Conservation (phyloP, 2,329 filamentous ascomycete species). For the Talaromyces sp. region DNA sequence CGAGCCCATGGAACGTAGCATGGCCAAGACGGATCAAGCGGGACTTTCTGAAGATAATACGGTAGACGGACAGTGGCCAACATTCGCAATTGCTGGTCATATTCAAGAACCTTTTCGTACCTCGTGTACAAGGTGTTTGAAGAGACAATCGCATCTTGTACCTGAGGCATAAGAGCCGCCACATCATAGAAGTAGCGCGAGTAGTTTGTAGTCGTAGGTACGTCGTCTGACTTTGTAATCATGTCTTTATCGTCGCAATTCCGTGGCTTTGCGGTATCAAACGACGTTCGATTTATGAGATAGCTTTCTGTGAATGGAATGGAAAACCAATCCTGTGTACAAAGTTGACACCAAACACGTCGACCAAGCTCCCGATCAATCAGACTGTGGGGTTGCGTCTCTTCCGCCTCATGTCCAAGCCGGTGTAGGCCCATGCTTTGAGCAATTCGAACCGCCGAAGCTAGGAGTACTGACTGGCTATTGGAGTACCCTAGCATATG, state of each 20-base stretch:
- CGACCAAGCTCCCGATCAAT: slow-evolving; percentile 7
- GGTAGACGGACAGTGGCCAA: slow-evolving; percentile 3
- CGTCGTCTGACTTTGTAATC: slow-evolving; percentile 17
- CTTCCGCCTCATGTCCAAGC: background rate
- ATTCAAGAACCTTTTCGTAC: slow-evolving; percentile 35
- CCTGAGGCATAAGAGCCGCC: slow-evolving; percentile 25
- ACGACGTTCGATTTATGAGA: slow-evolving; percentile 32
- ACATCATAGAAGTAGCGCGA: slow-evolving; percentile 7
- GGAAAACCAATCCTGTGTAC: slow-evolving; percentile 33
- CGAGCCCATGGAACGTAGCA: slow-evolving; percentile 35
- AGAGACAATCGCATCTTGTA: slow-evolving; percentile 34
- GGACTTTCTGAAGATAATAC: slow-evolving; percentile 8
- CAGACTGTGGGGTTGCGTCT: background rate
- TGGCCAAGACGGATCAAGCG: slow-evolving; percentile 28
- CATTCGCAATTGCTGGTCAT: slow-evolving; percentile 24
- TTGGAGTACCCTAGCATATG: slow-evolving; percentile 9
- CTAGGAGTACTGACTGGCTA: background rate
- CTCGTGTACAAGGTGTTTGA: slow-evolving; percentile 30
- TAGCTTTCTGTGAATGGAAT: slow-evolving; percentile 34
- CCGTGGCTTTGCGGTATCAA: slow-evolving; percentile 27
- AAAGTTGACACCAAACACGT: slow-evolving; percentile 9
- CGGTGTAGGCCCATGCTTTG: slow-evolving; percentile 6
- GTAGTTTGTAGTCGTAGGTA: slow-evolving; percentile 7
- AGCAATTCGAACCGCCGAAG: slow-evolving; percentile 5
- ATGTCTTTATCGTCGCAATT: slow-evolving; percentile 32